Base-by-base conservation (phyloP, 345 rosid genomes). In the Triadica sebifera region DNA sequence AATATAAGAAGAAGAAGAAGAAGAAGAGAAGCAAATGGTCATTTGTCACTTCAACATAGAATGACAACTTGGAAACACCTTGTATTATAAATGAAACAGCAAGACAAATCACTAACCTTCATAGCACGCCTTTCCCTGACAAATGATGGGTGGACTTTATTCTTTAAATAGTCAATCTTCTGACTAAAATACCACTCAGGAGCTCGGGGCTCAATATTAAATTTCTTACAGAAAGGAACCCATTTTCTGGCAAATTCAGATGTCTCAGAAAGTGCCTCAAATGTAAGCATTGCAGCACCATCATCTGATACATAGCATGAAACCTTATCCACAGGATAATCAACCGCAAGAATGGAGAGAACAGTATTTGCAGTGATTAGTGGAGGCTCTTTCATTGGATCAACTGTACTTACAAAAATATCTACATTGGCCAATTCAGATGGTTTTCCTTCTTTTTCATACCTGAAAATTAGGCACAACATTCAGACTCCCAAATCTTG, bases 201-300 rank as follows among this genome's bases (percentile, higher is more conserved):
- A 43, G 99, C 99, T 38, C 99, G 94, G 29, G 99, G 99, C 84
- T 95, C 99, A 29, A 95, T 89, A 70, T 81, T 84, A 69, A 65
- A 93, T 61, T 91, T 95, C 83, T 95, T 95, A 79, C 99, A 93
- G 87, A 95, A 95, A 51, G 99, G 99, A 65, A 95, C 99, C 99
- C 99, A 95, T 77, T 90, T 91, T 81, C 93, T 89, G 17, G 99
- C 97, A 74, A 95, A 95, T 77, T 95, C 97, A 1, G 99, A 93
- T 8, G 99, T 95, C 85, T 95, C 98, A 0, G 99, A 95, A 22
- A 95, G 98, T 58, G 99, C 98, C 82, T 95, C 98, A 63, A 95
- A 95, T 24, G 99, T 95, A 75, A 95, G 99, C 99, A 95, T 95
- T 24, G 99, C 98, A 74, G 99, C 99, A 83, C 99, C 99, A 79